phyloP scores from a whole-genome alignment of 139 green algal species.

The Micractinium conductrix region DNA sequence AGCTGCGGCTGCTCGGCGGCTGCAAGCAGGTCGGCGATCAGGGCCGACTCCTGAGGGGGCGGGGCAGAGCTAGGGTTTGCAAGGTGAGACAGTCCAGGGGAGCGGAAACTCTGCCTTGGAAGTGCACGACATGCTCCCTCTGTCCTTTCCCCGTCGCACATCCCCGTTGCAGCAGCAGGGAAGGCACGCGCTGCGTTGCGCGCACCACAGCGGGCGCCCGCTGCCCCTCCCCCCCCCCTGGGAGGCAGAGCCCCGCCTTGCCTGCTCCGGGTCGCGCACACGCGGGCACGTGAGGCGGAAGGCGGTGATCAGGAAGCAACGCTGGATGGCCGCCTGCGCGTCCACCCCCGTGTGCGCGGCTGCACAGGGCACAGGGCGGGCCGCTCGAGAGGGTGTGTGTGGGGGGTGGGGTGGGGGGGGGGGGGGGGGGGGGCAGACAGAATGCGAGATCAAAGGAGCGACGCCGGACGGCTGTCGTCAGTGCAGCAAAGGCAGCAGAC shows the following conservation, averaged over 20 bases:
- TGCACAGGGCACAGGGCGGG: not conserved
- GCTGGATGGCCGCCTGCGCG: slow-evolving; percentile 30
- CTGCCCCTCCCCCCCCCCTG: too few relatives aligned
- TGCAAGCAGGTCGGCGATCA: slow-evolving; percentile 46
- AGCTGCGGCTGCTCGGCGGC: slow-evolving; percentile 38
- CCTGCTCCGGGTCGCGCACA: not conserved
- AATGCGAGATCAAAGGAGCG: too few relatives aligned
- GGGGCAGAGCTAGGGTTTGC: not conserved
- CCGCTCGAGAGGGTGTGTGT: not conserved
- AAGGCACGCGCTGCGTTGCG: too few relatives aligned
- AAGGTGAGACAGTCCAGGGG: not conserved
- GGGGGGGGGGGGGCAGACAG: too few relatives aligned
- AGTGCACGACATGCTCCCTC: not conserved
- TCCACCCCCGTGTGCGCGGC: slow-evolving; percentile 32
- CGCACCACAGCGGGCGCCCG: too few relatives aligned
- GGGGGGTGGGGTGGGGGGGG: slow-evolving; percentile 9
- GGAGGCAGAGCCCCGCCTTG: too few relatives aligned
- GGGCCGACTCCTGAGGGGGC: not conserved
- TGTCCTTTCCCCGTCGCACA: too few relatives aligned
- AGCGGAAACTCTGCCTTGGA: not conserved
- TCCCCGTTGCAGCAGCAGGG: too few relatives aligned
- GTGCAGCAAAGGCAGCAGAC: too few relatives aligned
- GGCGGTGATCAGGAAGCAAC: slow-evolving; percentile 30
- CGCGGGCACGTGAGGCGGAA: slow-evolving; percentile 35
- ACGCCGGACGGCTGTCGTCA: too few relatives aligned